A percentile compares a stretch with the other conserved stretches of the same genome.
Conservation (phyloP, 495 filamentous ascomycete genomes). For the Corynascus novoguineensis region DNA sequence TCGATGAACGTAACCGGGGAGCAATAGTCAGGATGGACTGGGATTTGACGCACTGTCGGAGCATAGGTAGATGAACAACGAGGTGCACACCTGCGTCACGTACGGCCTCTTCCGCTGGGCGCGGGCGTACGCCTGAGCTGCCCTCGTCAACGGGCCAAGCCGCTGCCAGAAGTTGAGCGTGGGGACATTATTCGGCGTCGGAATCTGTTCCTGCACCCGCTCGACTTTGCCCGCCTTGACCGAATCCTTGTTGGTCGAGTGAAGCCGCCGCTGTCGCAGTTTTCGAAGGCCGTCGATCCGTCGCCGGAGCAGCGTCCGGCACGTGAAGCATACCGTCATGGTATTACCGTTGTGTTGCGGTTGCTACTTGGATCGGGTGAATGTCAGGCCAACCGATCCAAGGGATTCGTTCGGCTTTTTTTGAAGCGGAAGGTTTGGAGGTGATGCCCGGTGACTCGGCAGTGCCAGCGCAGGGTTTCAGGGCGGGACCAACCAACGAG, state of each 20-base stretch:
- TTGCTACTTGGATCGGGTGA: neutral
- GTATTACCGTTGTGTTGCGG: neutral
- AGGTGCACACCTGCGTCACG: constrained; percentile 67
- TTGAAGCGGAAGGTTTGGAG: neutral
- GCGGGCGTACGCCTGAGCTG: constrained; percentile 65
- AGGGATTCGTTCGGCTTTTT: neutral
- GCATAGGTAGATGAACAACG: constrained; percentile 69
- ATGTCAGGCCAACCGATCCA: neutral
- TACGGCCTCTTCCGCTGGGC: constrained; percentile 66
- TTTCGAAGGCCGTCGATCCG: constrained; percentile 18
- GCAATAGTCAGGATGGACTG: neutral
- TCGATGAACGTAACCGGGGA: neutral
- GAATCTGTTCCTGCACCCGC: constrained; percentile 31
- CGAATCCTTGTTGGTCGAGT: constrained; percentile 22
- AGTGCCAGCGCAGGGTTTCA: neutral
- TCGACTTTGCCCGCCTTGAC: constrained; percentile 20
- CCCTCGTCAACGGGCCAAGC: constrained; percentile 52
- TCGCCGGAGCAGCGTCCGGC: constrained; percentile 22
- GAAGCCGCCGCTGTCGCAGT: constrained; percentile 23
- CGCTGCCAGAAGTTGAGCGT: constrained; percentile 47
- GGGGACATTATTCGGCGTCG: constrained; percentile 41
- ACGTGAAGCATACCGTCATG: constrained; percentile 19
- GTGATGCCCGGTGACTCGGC: constrained; percentile 5
- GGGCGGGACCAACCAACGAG: constrained; percentile 3
- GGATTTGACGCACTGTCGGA: constrained; percentile 51